These are phyloP conservation scores for Hyaloraphidium curvatum DNA, from an alignment of 192 early-diverging fungal species.

Conservation along the genomic window DNA sequence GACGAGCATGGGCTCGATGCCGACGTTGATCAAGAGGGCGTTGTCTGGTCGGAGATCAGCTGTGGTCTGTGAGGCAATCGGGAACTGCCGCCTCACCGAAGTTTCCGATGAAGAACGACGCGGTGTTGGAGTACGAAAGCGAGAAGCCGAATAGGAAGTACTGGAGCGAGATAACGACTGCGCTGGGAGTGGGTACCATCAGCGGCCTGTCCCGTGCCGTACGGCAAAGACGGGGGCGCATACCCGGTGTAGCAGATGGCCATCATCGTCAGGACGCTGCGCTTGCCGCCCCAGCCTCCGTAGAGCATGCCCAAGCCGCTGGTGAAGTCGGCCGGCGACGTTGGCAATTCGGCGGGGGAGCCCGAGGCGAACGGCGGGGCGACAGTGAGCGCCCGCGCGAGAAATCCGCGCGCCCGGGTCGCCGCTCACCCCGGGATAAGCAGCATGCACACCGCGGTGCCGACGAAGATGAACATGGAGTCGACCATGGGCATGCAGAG, in stretches of 20 bases:
- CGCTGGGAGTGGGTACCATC: no score
- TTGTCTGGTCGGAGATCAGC: background rate
- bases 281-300: background rate
- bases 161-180: constrained; percentile 7
- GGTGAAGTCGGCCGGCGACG: background rate
- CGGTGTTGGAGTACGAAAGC: constrained; percentile 6
- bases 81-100: background rate
- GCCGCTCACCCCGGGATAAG: background rate
- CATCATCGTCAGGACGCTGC: constrained; percentile 2
- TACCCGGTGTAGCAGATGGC: no score
- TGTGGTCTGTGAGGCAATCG: background rate
- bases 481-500: constrained; percentile 2
- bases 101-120: constrained; percentile 5
- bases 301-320: background rate
- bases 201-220: no score
- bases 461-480: constrained; percentile 3
- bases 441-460: constrained; percentile 2
- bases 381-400: no score
- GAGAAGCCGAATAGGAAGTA: constrained; percentile 8
- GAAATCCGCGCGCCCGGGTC: background rate
- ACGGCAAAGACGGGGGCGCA: no score
- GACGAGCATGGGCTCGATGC: constrained; percentile 3
- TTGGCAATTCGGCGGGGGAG: no score
- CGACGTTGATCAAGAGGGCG: constrained; percentile 5
- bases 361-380: no score